Evolutionary conservation across 1,139 yeast genomes (phyloP).

Genomic region (Yamadazyma conglobata): DNA sequence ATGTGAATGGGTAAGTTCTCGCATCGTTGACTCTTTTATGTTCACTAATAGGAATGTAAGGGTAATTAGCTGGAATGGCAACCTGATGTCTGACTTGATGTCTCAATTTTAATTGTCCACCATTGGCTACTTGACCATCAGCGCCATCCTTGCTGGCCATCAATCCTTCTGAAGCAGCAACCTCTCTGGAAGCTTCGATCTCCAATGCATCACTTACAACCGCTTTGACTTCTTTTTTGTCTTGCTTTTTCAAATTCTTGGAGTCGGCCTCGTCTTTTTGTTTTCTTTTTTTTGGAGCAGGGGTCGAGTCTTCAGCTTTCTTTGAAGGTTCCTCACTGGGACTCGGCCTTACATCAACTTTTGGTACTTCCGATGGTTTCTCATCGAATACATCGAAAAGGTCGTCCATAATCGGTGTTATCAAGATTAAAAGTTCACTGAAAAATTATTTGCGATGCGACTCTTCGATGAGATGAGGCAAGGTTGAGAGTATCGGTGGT

Average conservation of each 20-base stretch:
- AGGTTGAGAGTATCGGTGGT: too few species aligned
- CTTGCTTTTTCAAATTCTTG: slow-evolving; percentile 15
- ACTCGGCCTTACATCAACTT: slow-evolving; percentile 17
- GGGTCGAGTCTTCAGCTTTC: slow-evolving; percentile 9
- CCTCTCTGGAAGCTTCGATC: slow-evolving; percentile 87
- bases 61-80: slow-evolving; percentile 88
- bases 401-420: slow-evolving; percentile 47
- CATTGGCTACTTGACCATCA: slow-evolving; percentile 27
- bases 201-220: slow-evolving; percentile 88
- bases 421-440: too few species aligned
- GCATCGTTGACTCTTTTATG: slow-evolving; percentile 76
- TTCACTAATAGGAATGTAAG: slow-evolving; percentile 82
- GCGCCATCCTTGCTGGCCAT: slow-evolving; percentile 29
- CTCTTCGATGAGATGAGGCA: too few species aligned
- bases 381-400: slow-evolving; percentile 70
- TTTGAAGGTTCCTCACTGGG: slow-evolving; percentile 11
- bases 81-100: slow-evolving; percentile 98
- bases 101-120: slow-evolving; percentile 60
- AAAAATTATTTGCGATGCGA: slow-evolving; percentile 13
- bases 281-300: slow-evolving; percentile 8
- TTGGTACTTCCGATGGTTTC: slow-evolving; percentile 41
- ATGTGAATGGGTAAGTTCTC: slow-evolving; percentile 81
- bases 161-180: slow-evolving; percentile 74
- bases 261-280: slow-evolving; percentile 11
- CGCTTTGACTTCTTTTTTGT: slow-evolving; percentile 42